A percentile compares a stretch with the other conserved stretches of the same genome.
phyloP scores from a whole-genome alignment of 208 protist genomes.

The Leishmania arabica region DNA sequence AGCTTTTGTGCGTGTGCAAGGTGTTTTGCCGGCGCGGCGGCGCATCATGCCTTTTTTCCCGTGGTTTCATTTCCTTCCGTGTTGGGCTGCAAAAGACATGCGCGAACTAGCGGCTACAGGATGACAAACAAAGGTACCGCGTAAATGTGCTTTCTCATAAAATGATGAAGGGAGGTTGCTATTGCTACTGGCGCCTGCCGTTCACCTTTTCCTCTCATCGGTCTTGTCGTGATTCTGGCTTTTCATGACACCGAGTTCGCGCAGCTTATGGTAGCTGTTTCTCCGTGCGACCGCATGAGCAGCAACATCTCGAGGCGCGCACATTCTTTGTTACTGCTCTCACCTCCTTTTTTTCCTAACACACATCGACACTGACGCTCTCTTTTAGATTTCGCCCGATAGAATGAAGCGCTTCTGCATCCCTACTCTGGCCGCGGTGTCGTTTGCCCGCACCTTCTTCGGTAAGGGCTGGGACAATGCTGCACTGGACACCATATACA shows the following conservation, averaged over 20 bases:
- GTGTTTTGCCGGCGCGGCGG: neutral
- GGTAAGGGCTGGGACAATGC: conserved; percentile 93
- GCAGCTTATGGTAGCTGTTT: neutral
- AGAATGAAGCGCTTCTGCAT: conserved; percentile 84
- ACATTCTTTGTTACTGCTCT: neutral
- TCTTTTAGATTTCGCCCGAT: conserved; percentile 16
- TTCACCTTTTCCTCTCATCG: neutral
- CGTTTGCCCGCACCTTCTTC: conserved; percentile 78
- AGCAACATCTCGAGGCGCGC: neutral
- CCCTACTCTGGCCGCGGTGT: conserved; percentile 43
- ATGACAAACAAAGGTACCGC: neutral
- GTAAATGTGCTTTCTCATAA: neutral
- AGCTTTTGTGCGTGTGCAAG: neutral
- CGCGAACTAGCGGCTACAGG: neutral
- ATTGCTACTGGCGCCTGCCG: neutral
- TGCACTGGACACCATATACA: conserved; percentile 83
- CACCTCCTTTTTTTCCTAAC: conserved; percentile 8
- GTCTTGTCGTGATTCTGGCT: neutral
- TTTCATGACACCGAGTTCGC: neutral
- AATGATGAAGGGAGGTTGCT: neutral
- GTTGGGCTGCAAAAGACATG: too few species aligned
- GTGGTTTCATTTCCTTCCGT: neutral
- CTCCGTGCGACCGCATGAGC: neutral
- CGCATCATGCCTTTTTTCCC: neutral
- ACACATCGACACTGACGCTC: neutral